Evolutionary conservation across 2,329 filamentous ascomycete species (phyloP).

Genomic region (Colletotrichum sp.): DNA sequence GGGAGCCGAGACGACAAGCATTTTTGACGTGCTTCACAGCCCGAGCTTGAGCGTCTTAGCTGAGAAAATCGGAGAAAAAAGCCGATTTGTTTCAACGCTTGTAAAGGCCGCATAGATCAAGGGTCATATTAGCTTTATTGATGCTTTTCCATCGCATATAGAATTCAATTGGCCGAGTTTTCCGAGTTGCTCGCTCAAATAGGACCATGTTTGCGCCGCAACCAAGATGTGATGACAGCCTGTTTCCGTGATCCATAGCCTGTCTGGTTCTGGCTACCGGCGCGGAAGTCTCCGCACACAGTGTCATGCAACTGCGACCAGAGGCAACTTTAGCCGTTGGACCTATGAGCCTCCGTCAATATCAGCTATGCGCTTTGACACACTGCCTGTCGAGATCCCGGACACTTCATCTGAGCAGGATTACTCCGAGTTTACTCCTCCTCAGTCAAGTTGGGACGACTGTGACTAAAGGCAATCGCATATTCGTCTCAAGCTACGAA

Average conservation of each 20-base stretch:
- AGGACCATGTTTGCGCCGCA: background rate
- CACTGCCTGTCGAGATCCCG: background rate
- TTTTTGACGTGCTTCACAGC: slow-evolving; percentile 12
- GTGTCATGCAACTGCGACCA: too few relatives aligned
- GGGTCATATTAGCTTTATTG: background rate
- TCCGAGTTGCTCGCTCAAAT: background rate
- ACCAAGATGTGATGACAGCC: background rate
- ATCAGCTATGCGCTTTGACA: background rate
- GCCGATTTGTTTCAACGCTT: background rate
- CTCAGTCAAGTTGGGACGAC: background rate
- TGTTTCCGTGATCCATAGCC: background rate
- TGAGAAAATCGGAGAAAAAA: slow-evolving; percentile 10
- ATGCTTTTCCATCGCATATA: background rate
- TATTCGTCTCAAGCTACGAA: background rate
- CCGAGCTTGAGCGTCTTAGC: background rate
- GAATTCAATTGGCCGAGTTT: background rate
- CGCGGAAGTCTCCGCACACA: too few relatives aligned
- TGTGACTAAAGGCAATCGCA: background rate
- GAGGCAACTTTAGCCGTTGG: background rate
- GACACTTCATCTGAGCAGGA: background rate
- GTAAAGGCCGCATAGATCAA: background rate
- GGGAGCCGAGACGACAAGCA: slow-evolving; percentile 12
- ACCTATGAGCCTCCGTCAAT: background rate
- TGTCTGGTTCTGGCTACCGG: too few relatives aligned
- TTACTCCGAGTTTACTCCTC: background rate